phyloP scores from a whole-genome alignment of 306 rosid species.

The Amphicarpaea edgeworthii region DNA sequence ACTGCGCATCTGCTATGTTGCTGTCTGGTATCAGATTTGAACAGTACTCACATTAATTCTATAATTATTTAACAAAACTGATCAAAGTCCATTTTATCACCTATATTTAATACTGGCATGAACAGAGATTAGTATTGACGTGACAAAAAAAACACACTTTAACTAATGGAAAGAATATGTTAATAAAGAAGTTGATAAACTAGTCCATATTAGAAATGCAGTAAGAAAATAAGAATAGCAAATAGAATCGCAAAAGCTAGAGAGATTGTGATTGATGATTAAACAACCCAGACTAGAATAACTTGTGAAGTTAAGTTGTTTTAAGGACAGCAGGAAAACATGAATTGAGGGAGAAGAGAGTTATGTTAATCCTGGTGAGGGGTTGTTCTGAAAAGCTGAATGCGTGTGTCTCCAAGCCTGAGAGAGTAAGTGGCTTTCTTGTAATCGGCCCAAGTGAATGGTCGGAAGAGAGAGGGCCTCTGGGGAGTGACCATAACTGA shows the following conservation, averaged over 20 bases:
- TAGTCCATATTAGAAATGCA: no score
- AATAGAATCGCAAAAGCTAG: not conserved
- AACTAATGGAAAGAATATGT: no score
- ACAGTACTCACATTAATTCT: conserved; percentile 14
- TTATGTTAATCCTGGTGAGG: no score
- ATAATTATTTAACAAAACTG: not conserved
- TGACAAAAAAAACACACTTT: no score
- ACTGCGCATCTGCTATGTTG: conserved; percentile 14
- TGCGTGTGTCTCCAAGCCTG: conserved; percentile 69
- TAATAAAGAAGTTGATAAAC: no score
- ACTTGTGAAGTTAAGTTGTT: no score
- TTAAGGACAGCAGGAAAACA: no score
- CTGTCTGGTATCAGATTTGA: conserved; percentile 25
- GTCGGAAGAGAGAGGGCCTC: conserved; percentile 62
- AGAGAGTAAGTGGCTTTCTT: conserved; percentile 69
- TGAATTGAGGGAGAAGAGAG: no score
- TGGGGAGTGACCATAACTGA: conserved; percentile 62
- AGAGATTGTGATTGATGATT: not conserved
- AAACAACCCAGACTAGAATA: no score
- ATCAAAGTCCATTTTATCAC: no score
- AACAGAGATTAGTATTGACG: no score
- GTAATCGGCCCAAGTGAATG: conserved; percentile 87
- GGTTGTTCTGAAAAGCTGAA: conserved; percentile 51
- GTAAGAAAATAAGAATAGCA: not conserved
- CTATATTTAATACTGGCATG: no score